Evolutionary conservation across 1,284 basidiomycete genomes (phyloP), one percentile per base, ranked within the genome.

Genomic region (Wolfiporia cocos): DNA sequence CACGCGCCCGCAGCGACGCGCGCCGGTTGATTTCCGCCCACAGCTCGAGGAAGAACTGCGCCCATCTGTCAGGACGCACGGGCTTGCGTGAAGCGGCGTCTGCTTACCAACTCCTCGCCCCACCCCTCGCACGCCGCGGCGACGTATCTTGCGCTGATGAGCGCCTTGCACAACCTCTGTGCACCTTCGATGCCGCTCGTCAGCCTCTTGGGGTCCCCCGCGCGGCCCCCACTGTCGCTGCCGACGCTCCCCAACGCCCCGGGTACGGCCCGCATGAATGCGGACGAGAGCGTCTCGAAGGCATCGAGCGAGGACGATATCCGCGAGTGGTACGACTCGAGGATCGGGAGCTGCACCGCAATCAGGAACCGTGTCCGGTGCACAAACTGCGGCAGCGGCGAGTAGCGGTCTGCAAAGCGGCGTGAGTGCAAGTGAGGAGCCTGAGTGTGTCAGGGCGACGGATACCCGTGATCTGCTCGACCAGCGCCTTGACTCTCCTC

Each of bases 271-370:
- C 92, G 83, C 22, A 93, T 78, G 52, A 99, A 82, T 0, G 85
- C 79, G 15, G 86, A 90, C 1, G 91, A 90, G 3, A 96, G 68
- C 0, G 83, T 86, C 62, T 98, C 95, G 54, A 97, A 97, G 0
- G 93, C 93, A 53, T 97, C 92, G 9, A 98, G 67, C 3, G 91
- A 91, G 4, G 86, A 78, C 0, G 79, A 73, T 56, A 99, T 82
- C 12, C 93, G 81, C 7, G 71, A 65, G 44, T 81, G 75, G 58
- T 96, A 98, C 1, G 75, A 67, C 41, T 86, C 76, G 5, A 98
- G 67, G 3, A 97, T 64, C 0, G 93, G 92, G 2, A 96, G 67
- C 64, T 99, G 95, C 9, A 96, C 79, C 6, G 74, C 70, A 30
- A 86, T 73, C 40, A 98, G 73, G 67, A 98, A 98, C 10, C 83